Evolutionary conservation across 139 green algal species (phyloP).

Genomic region (Asterochloris erici): DNA sequence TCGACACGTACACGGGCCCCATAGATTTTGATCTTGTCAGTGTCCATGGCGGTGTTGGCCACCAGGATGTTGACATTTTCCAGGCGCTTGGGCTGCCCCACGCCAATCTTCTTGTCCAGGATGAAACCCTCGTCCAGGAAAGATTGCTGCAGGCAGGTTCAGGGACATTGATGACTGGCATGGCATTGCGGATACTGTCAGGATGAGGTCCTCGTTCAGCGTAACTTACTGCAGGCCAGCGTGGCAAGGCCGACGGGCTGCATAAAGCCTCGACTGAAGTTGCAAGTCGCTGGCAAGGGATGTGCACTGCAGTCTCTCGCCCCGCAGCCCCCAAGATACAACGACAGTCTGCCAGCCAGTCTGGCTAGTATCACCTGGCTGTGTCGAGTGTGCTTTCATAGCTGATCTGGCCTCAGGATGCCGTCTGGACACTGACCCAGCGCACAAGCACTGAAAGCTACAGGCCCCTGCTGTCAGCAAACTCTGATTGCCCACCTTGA

Average conservation of each 20-base stretch:
- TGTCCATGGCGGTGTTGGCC: constrained; percentile 99
- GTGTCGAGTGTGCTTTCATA: no score
- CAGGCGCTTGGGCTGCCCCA: constrained; percentile 94
- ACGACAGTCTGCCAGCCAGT: no score
- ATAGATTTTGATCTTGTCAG: constrained; percentile 99
- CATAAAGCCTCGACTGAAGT: no score
- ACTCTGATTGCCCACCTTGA: constrained; percentile 47
- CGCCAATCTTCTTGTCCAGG: constrained; percentile 96
- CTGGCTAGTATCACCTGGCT: no score
- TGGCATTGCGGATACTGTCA: background rate
- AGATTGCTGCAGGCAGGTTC: constrained; percentile 60
- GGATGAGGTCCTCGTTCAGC: background rate
- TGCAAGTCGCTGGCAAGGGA: no score
- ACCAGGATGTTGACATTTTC: constrained; percentile 97
- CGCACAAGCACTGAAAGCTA: background rate
- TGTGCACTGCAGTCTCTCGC: no score
- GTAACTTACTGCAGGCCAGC: background rate
- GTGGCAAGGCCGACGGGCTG: background rate
- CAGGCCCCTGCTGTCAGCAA: background rate
- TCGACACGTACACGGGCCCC: constrained; percentile 72
- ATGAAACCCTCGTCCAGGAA: constrained; percentile 99
- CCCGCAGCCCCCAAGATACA: no score
- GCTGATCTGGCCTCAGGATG: no score
- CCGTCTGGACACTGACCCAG: no score
- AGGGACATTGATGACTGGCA: background rate